Evolutionary conservation across 768 basidiomycete species (phyloP), one percentile per base, ranked within the genome.

Genomic region (Termitomyces sp.): DNA sequence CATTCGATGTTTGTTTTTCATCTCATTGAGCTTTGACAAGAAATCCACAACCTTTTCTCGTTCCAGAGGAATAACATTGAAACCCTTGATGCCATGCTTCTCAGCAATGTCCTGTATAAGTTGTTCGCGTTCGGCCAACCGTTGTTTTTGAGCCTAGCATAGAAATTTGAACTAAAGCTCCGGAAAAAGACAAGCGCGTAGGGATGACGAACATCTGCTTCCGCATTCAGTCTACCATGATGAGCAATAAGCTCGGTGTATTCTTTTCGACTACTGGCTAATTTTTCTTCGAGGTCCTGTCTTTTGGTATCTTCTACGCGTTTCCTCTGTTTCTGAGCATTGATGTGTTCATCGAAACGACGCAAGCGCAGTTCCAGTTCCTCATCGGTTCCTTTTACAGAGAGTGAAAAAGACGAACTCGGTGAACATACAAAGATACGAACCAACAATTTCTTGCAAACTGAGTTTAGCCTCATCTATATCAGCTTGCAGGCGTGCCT

Each of bases 41-140:
- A 97, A 95, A 45, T 93, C 88, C 30, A 80, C 69, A 20, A 94
- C 79, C 68, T 93, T 83, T 40, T 84, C 82, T 40, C 85, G 80
- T 50, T 88, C 87, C 36, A 95, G 77, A 1, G 87, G 86, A 0
- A 85, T 79, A 49, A 84, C 78, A 53, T 83, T 84, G 67, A 84
- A 94, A 0, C 91, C 93, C 50, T 85, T 84, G 63, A 98, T 86
- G 9, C 81, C 78, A 63, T 89, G 77, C 62, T 84, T 84, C 36
- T 83, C 75, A 50, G 85, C 81, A 16, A 93, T 82, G 48, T 86
- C 83, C 13, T 82, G 84, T 55, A 98, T 87, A 24, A 87, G 74
- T 14, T 79, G 77, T 68, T 95, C 94, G 32, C 95, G 85, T 5
- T 86, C 85, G 2, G 69, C 64, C 39, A 95, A 72, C 26, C 89